Percentiles rank a stretch among this genome's conserved stretches.
Evolutionary conservation across 495 filamentous ascomycete species (phyloP).

Genomic region (Talaromyces wortmannii): DNA sequence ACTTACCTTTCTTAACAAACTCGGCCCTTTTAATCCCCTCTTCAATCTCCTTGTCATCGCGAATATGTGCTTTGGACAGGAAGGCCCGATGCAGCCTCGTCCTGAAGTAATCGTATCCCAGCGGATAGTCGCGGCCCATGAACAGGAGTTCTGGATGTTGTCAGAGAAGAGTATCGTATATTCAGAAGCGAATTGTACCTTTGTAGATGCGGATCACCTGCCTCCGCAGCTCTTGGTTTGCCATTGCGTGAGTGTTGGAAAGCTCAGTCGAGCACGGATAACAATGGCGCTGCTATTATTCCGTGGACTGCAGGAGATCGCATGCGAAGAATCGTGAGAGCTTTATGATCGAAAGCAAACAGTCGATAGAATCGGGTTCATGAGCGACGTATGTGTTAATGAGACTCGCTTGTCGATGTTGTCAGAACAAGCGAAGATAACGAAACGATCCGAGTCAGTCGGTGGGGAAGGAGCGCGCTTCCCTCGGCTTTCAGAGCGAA

Average conservation of each 20-base stretch:
- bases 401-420: neutral
- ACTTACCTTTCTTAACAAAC: slow-evolving; percentile 82
- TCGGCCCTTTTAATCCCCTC: slow-evolving; percentile 71
- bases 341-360: slow-evolving; percentile 12
- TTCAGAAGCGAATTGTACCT: slow-evolving; percentile 38
- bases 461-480: neutral
- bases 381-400: no score
- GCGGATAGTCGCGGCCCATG: slow-evolving; percentile 80
- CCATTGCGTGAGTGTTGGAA: slow-evolving; percentile 18
- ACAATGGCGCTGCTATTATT: no score
- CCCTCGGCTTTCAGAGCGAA: neutral
- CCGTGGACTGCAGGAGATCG: no score
- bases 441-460: neutral
- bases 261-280: no score
- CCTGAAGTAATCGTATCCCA: slow-evolving; percentile 79
- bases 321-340: slow-evolving; percentile 7
- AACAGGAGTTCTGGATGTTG: slow-evolving; percentile 65
- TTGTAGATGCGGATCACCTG: slow-evolving; percentile 91
- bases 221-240: slow-evolving; percentile 55
- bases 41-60: slow-evolving; percentile 66
- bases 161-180: neutral
- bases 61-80: slow-evolving; percentile 58
- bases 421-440: neutral
- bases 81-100: slow-evolving; percentile 81
- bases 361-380: no score